Percentiles rank a stretch among this genome's conserved stretches.
These are phyloP conservation scores for Dictyostelium firmibasis DNA, from an alignment of 78 protist species.

Conservation along the genomic window DNA sequence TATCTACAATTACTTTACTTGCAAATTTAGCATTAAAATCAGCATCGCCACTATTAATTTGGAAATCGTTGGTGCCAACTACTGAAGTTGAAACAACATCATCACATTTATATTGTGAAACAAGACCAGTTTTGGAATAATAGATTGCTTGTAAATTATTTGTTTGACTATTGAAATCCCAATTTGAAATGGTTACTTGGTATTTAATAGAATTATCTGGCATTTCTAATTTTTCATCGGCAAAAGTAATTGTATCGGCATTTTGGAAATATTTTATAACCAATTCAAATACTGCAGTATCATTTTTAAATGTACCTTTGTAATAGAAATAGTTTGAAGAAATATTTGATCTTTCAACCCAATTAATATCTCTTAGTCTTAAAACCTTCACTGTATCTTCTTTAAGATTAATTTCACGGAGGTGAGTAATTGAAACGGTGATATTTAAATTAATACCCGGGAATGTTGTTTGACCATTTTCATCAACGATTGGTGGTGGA, in stretches of 20 bases:
- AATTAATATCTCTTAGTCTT: neutral
- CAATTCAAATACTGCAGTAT: conserved; percentile 2
- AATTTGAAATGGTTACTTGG: neutral
- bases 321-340: neutral
- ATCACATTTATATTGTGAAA: neutral
- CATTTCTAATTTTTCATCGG: neutral
- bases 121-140: neutral
- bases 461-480: neutral
- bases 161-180: neutral
- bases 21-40: conserved; percentile 22
- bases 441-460: conserved; percentile 35
- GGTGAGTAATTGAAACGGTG: conserved; percentile 2
- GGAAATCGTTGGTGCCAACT: neutral
- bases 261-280: neutral
- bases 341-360: neutral
- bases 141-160: conserved; percentile 37
- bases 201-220: conserved; percentile 40
- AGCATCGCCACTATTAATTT: conserved; percentile 15
- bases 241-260: conserved; percentile 1
- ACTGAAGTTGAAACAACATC: neutral
- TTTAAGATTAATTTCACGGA: conserved; percentile 15
- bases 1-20: conserved; percentile 14
- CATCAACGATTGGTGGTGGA: neutral
- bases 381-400: neutral
- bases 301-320: conserved; percentile 17